These are phyloP conservation scores for Umbelopsis vinacea DNA, from an alignment of 192 early-diverging fungal species.

Conservation along the genomic window DNA sequence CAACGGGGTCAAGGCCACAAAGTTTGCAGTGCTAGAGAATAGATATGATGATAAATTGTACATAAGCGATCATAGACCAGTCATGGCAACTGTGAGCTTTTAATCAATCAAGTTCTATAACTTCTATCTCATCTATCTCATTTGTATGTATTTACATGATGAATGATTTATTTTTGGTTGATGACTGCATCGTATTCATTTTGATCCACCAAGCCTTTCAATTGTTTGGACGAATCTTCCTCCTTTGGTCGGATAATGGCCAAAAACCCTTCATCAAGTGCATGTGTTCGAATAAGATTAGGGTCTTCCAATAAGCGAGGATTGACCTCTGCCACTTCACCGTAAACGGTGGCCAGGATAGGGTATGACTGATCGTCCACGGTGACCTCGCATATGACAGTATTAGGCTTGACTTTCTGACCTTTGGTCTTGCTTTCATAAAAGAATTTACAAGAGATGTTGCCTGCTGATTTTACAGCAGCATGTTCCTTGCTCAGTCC, in stretches of 20 bases:
- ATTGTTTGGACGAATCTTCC: constrained; percentile 1
- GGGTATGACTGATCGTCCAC: neutral
- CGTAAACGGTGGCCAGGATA: neutral
- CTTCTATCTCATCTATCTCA: neutral
- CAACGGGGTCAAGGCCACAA: constrained; percentile 18
- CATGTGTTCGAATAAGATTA: constrained; percentile 9
- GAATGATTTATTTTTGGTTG: neutral
- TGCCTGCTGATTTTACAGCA: neutral
- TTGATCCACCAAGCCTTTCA: constrained; percentile 5
- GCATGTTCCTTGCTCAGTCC: constrained; percentile 5
- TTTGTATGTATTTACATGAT: neutral
- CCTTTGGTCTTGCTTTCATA: constrained; percentile 15
- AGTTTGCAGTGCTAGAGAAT: constrained; percentile 33
- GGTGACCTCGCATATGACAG: constrained; percentile 1
- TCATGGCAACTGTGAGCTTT: constrained; percentile 28
- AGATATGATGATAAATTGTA: constrained; percentile 39
- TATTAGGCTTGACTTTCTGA: constrained; percentile 17
- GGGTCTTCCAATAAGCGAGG: neutral
- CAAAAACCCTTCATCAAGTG: constrained; percentile 2
- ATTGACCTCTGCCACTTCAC: constrained; percentile 11
- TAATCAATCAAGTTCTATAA: constrained; percentile 1
- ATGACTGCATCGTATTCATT: neutral
- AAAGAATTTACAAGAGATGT: constrained; percentile 10
- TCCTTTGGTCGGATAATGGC: neutral
- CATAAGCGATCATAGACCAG: constrained; percentile 49